Base-by-base conservation (phyloP, 805 yeast species). In the Martiniozyma abietophila region DNA sequence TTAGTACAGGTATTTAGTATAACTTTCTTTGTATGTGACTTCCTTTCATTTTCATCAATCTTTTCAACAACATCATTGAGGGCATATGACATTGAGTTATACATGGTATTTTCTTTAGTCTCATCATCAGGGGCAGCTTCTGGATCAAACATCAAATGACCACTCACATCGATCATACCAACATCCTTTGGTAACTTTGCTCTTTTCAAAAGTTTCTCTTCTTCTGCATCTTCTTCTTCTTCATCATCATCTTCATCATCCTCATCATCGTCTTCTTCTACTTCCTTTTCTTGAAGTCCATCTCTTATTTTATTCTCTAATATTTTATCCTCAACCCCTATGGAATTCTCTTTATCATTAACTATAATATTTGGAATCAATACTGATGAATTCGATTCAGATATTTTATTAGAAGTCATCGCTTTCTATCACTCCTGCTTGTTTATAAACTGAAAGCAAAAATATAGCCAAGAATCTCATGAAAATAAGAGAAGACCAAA, bases 1-100 rank as follows among this genome's bases (percentile, higher is more conserved):
- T 62, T 62, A 15, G 54, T 50, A 29, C 64, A 53, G 5, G 71
- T 66, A 42, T 67, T 70, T 39, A 67, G 64, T 15, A 62, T 53
- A 4, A 67, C 59, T 21, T 62, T 53, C 23, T 53, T 56, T 17
- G 54, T 43, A 9, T 31, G 31, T 8, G 6, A 6, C 10, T 9
- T 24, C 7, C 11, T 14, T 4, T 9, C 18, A 3, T n/a, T 14
- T 10, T 23, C 27, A 8, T 35, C 41, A 3, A n/a, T 18, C 5
- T 28, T 14, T 10, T 9, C n/a, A 6, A 9, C 14, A 8, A 10
- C 14, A 20, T 30, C 31, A 8, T 22, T 25, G n/a, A 50, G 28
- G 3, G 48, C 50, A 31, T 51, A 56, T 38, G 53, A 36, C 35
- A 51, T 27, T 2, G 61, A 47, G 34, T 56, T 56, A 29, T 42